Base-by-base conservation (phyloP, 176 grass and related monocot genomes). In the Triticum timopheevii region DNA sequence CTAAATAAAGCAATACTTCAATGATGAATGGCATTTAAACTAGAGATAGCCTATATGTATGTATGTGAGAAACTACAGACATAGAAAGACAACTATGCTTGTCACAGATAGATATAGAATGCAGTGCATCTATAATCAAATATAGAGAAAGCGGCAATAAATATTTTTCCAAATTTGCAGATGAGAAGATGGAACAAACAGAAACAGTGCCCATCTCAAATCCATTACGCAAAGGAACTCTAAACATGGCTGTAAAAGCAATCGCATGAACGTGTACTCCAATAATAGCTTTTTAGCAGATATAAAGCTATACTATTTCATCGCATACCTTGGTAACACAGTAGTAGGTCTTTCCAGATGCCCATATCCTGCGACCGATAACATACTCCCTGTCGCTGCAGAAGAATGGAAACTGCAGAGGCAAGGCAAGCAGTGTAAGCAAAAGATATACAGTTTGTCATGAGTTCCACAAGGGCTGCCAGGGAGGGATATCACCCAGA, bases 381-480 rank as follows among this genome's bases (percentile, higher is more conserved):
- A 94, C 85, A 31, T 99, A 99, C 80, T 99, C 97, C 74, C 94
- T 93, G 69, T 99, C 68, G 28, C 97, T 96, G 86, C 92, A 99
- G 87, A 99, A 97, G 80, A 99, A 97, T 33, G 97, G 97, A 63
- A 99, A 99, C 97, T 99, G 87, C 89, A 92, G 0, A 10, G 15
- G 8, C 23, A 87, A 80, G 84, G 49, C 49, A 84, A 83, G 39
- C 7, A 69, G 8, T 39, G 27, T 85, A 44, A 85, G 76, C 23
- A 82, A 40, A 56, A 76, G 2, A 27, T 25, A 25, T 0, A 70
- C 6, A 2, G 2, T 39, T 47, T 22, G 2, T 3, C 2, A 61
- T 25, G 1, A 15, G 17, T 20, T 71, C 13, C 16, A 19, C 2
- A 56, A 72, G 36, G 19, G 24, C 2, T 10, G 12, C 0, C 5